Conservation (phyloP, 2,329 filamentous ascomycete species). For the Aspergillus proliferans region DNA sequence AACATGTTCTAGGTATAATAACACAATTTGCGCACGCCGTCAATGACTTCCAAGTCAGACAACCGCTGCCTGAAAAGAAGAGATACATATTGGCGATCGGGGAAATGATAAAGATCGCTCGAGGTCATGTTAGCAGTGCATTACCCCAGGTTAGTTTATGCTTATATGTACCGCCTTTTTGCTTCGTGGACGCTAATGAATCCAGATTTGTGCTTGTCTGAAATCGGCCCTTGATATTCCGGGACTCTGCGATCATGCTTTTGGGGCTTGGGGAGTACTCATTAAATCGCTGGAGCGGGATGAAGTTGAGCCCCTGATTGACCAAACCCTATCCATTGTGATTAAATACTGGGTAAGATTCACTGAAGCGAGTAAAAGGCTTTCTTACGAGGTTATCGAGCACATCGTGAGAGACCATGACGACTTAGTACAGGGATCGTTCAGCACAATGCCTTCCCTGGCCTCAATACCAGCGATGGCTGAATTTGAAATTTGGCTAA, state of each 20-base stretch:
- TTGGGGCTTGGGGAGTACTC: conserved; percentile 78
- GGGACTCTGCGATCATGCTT: conserved; percentile 69
- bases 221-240: conserved; percentile 72
- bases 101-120: conserved; percentile 76
- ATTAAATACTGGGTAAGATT: conserved; percentile 72
- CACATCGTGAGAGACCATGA: conserved; percentile 60
- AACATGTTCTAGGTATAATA: conserved; percentile 80
- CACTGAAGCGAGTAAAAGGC: conserved; percentile 52
- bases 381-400: conserved; percentile 58
- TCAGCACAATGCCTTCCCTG: conserved; percentile 73
- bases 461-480: conserved; percentile 62
- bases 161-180: background rate
- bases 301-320: conserved; percentile 72
- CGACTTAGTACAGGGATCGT: conserved; percentile 57
- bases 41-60: conserved; percentile 58
- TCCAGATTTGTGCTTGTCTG: conserved; percentile 81
- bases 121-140: conserved; percentile 66
- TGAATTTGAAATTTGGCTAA: conserved; percentile 61
- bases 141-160: conserved; percentile 73
- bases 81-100: conserved; percentile 76
- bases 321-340: conserved; percentile 84
- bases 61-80: conserved; percentile 61
- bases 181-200: conserved; percentile 5
- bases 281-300: conserved; percentile 67
- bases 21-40: conserved; percentile 72